phyloP scores from a whole-genome alignment of 2,329 filamentous ascomycete species.

The Alternaria alternata region DNA sequence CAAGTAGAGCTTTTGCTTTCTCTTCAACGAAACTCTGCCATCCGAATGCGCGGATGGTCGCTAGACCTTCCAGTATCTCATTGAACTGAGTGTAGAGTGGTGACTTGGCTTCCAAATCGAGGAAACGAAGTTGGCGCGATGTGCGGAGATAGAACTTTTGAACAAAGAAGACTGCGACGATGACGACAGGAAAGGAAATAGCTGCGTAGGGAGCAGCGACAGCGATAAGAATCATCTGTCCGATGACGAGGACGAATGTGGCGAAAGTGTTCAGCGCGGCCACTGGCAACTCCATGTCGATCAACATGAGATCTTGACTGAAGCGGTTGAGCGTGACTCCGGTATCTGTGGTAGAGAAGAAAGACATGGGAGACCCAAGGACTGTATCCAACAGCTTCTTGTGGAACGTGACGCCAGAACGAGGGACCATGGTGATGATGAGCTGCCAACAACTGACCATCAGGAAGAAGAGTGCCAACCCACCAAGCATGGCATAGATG shows the following conservation, averaged over 20 bases:
- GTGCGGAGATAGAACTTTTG: conserved; percentile 59
- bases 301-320: conserved; percentile 58
- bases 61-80: conserved; percentile 59
- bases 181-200: conserved; percentile 51
- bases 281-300: conserved; percentile 55
- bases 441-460: conserved; percentile 53
- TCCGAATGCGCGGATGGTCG: conserved; percentile 61
- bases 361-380: conserved; percentile 54
- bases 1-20: conserved; percentile 50
- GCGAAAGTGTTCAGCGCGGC: conserved; percentile 46
- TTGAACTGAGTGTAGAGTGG: conserved; percentile 62
- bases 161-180: conserved; percentile 51
- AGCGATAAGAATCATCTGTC: conserved; percentile 50
- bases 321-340: conserved; percentile 59
- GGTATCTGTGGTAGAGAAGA: conserved; percentile 56
- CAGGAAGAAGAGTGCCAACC: conserved; percentile 37
- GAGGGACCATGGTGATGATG: conserved; percentile 63
- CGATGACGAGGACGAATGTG: conserved; percentile 46
- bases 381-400: conserved; percentile 58
- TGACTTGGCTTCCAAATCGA: conserved; percentile 62
- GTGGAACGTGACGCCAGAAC: conserved; percentile 61
- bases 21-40: conserved; percentile 55
- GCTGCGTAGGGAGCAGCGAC: conserved; percentile 52
- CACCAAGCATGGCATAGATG: conserved; percentile 43
- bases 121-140: conserved; percentile 58